phyloP scores from a whole-genome alignment of 352 stramenopile genomes.

The Pythium grandisporangium region DNA sequence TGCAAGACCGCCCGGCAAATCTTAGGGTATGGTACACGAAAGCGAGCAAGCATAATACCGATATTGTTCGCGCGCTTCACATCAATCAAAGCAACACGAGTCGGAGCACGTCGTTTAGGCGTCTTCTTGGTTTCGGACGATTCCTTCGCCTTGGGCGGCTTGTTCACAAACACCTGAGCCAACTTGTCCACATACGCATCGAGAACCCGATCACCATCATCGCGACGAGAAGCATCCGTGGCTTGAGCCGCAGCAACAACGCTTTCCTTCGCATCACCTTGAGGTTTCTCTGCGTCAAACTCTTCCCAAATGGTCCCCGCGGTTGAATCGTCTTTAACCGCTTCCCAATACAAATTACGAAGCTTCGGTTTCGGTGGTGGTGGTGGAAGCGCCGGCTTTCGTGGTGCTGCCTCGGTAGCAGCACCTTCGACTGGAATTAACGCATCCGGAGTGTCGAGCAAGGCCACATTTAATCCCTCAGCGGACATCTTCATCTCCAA shows the following conservation, averaged over 20 bases:
- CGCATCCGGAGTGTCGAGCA: conserved; percentile 83
- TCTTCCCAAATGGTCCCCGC: conserved; percentile 70
- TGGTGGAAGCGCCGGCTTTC: conserved; percentile 16
- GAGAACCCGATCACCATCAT: conserved; percentile 37
- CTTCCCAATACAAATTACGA: conserved; percentile 78
- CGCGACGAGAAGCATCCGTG: conserved; percentile 22
- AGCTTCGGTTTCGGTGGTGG: conserved; percentile 70
- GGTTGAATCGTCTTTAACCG: conserved; percentile 40
- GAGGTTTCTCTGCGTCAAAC: conserved; percentile 18
- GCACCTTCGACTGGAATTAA: conserved; percentile 45
- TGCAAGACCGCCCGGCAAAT: conserved; percentile 69
- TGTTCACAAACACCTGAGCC: conserved; percentile 76
- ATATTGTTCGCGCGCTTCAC: conserved; percentile 83
- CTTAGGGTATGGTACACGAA: conserved; percentile 72
- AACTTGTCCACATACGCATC: conserved; percentile 63
- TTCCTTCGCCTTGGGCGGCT: conserved; percentile 50
- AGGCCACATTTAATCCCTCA: conserved; percentile 83
- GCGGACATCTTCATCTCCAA: conserved; percentile 89
- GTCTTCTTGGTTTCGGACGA: conserved; percentile 27
- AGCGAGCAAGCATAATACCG: conserved; percentile 79
- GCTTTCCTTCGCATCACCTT: no score
- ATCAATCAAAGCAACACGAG: conserved; percentile 72
- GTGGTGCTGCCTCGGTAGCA: conserved; percentile 9
- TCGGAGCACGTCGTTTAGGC: conserved; percentile 47
- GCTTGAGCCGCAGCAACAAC: conserved; percentile 11